phyloP scores from a whole-genome alignment of 2,329 filamentous ascomycete genomes.

The Tricladium varicosporioides region DNA sequence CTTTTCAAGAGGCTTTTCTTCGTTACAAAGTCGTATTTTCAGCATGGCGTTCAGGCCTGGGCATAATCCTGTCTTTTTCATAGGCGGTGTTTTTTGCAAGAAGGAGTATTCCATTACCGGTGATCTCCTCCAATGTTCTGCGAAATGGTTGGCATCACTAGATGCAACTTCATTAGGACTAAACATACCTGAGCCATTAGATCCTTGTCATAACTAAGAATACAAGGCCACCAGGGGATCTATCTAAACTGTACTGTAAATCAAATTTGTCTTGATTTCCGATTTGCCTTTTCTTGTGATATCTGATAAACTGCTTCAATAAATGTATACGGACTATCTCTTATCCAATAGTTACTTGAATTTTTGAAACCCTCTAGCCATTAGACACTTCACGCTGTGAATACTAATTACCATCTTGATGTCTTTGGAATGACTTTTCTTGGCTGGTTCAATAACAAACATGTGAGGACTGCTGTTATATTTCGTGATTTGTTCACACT shows the following conservation, averaged over 20 bases:
- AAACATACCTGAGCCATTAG: background rate
- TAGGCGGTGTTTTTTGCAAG: background rate
- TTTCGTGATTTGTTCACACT: background rate
- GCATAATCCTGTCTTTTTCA: background rate
- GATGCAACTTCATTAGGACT: no score
- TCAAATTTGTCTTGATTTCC: no score
- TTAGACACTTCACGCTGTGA: no score
- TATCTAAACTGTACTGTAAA: background rate
- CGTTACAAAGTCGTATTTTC: background rate
- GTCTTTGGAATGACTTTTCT: no score
- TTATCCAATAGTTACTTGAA: no score
- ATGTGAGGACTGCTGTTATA: no score
- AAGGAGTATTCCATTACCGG: background rate
- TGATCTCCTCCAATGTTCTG: background rate
- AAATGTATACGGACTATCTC: no score
- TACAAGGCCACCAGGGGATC: background rate
- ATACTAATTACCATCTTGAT: no score
- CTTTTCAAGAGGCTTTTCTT: background rate
- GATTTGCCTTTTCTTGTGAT: no score
- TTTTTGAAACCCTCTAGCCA: no score
- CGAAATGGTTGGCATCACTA: background rate
- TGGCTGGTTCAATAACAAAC: no score
- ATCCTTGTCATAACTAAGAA: background rate
- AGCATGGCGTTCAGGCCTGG: constrained; percentile 5
- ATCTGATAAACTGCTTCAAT: no score